These are phyloP conservation scores for Penicillium dipodomyicola DNA, from an alignment of 495 filamentous ascomycete species.

Conservation along the genomic window DNA sequence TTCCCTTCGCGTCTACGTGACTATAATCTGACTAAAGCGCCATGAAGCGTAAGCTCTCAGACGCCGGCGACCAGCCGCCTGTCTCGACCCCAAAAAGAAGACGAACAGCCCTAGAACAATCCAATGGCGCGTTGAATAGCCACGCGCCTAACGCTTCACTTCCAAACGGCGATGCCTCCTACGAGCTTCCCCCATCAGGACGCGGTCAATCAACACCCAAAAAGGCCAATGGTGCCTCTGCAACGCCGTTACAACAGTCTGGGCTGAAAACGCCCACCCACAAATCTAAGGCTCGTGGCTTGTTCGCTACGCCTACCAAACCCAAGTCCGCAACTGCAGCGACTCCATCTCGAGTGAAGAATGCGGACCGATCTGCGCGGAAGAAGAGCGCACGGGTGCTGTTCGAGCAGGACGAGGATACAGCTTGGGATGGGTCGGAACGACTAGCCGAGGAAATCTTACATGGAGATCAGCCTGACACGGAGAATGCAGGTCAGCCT, in stretches of 20 bases:
- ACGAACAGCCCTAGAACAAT: constrained; percentile 23
- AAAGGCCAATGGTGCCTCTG: constrained; percentile 34
- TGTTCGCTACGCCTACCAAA: constrained; percentile 44
- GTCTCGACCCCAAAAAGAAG: constrained; percentile 46
- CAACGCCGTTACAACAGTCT: constrained; percentile 40
- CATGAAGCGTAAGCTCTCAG: constrained; percentile 51
- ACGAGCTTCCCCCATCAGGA: constrained; percentile 33
- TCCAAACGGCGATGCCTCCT: constrained; percentile 22
- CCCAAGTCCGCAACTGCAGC: constrained; percentile 28
- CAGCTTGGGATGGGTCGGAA: constrained; percentile 72
- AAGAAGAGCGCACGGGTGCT: constrained; percentile 77
- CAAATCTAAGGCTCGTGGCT: constrained; percentile 38
- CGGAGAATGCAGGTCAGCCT: constrained; percentile 38
- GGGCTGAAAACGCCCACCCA: constrained; percentile 47
- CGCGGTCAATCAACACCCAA: constrained; percentile 38
- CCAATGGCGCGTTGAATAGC: constrained; percentile 33
- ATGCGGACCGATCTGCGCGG: constrained; percentile 78
- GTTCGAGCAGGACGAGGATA: constrained; percentile 70
- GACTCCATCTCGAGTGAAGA: constrained; percentile 59
- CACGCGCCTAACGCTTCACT: constrained; percentile 20
- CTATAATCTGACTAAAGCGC: constrained; percentile 21
- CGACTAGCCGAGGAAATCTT: constrained; percentile 70
- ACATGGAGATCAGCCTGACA: constrained; percentile 41
- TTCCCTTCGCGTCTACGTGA: constrained; percentile 19
- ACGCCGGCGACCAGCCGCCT: constrained; percentile 37